Evolutionary conservation across 1,139 yeast species (phyloP), one percentile per base, ranked within the genome.

Genomic region (Diutina mesorugosa): DNA sequence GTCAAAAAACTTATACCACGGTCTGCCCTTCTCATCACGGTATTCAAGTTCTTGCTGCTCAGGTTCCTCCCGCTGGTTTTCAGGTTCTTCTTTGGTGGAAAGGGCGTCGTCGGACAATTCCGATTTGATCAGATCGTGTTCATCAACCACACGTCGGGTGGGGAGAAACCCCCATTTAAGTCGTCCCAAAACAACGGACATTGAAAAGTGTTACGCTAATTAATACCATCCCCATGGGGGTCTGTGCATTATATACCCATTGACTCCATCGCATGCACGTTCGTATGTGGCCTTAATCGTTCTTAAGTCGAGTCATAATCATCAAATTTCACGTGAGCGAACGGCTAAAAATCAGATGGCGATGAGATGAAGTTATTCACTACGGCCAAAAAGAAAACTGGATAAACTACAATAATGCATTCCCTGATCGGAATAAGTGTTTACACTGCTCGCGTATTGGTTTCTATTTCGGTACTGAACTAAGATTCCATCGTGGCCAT

Each of bases 1-100:
- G 63, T 83, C 83, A 58, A 80, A 84, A 63, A 76, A 83, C 58
- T 77, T 80, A 77, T 78, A 83, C 87, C 88, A 83, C 56, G 76
- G 77, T 55, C 87, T 76, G 59, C 77, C 72, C 12, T 82, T 79
- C 64, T 84, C 90, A 65, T 82, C 87, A 62, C 86, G 71, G 62
- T 78, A 81, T 64, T 83, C 87, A 62, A 32, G 41, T 35, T 35
- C n/a, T 35, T 35, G 41, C 56, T 55, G 46, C 28, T 32, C 28
- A 6, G 48, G 45, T 30, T 58, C 58, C 18, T 51, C 41, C 55
- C 56, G 55, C 21, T 45, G 45, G 9, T 54, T 38, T 14, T 46
- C 45, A 16, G 46, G 38, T 14, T 47, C 56, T n/a, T 56, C 54
- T n/a, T 58, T 59, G 29, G 60, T 60, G 26, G 26, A 29, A 26